Conservation (phyloP, 2,329 filamentous ascomycete genomes). For the Chrysoporthe puriensis region DNA sequence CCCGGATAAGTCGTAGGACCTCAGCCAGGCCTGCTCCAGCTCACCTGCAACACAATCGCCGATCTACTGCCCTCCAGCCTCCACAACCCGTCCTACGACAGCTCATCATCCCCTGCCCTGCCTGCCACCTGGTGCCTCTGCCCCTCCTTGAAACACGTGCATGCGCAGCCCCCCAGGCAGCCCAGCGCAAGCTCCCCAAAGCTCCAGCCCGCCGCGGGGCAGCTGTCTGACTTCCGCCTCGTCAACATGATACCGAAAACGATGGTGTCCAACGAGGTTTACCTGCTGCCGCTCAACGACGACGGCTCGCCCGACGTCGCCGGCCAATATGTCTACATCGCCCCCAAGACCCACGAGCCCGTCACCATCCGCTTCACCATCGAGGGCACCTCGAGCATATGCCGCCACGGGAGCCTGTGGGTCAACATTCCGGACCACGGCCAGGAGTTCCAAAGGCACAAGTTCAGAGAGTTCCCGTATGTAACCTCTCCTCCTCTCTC, state of each 20-base stretch:
- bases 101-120: not conserved
- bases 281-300: slow-evolving; percentile 89
- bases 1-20: no score
- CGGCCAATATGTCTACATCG: slow-evolving; percentile 89
- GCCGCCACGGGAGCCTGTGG: slow-evolving; percentile 92
- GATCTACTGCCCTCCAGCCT: slow-evolving; percentile 2
- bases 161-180: slow-evolving; percentile 13
- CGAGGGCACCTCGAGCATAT: slow-evolving; percentile 94
- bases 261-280: slow-evolving; percentile 73
- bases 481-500: slow-evolving; percentile 37
- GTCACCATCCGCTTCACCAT: slow-evolving; percentile 87
- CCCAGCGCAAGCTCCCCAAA: slow-evolving; percentile 11
- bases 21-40: not conserved
- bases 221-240: slow-evolving; percentile 9
- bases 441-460: slow-evolving; percentile 73
- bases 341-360: slow-evolving; percentile 72
- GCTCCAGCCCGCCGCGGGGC: slow-evolving; percentile 22
- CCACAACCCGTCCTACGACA: not conserved
- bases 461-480: slow-evolving; percentile 89
- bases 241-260: slow-evolving; percentile 61
- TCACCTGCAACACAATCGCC: slow-evolving; percentile 1
- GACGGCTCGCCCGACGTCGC: slow-evolving; percentile 88
- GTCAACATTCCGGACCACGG: slow-evolving; percentile 87
- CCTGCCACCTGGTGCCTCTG: slow-evolving; percentile 6
- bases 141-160: slow-evolving; percentile 22